A percentile compares a stretch with the other conserved stretches of the same genome.
Evolutionary conservation across 306 rosid genomes (phyloP).

Genomic region (Alnus glutinosa): DNA sequence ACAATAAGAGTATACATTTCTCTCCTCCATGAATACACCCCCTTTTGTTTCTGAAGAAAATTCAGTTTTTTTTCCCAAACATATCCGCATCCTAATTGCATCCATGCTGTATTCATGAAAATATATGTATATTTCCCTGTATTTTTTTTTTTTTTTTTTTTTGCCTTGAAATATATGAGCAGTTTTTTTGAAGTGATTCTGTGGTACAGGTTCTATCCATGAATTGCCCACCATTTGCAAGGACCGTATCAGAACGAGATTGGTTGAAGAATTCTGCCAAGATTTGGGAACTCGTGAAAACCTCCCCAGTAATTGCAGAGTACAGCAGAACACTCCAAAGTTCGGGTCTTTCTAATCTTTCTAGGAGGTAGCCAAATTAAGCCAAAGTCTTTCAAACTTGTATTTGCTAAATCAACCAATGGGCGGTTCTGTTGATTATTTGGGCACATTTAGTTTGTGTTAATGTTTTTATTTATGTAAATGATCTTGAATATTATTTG

Average conservation of each 20-base stretch:
- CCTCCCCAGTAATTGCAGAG: conserved; percentile 66
- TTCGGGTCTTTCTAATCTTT: conserved; percentile 71
- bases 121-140: too few species aligned
- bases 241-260: conserved; percentile 76
- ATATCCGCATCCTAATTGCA: neutral
- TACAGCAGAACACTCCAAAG: conserved; percentile 68
- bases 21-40: neutral
- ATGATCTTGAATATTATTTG: too few species aligned
- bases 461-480: too few species aligned
- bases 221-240: conserved; percentile 59
- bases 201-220: conserved; percentile 63
- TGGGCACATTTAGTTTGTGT: too few species aligned
- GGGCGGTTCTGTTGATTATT: neutral
- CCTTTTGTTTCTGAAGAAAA: neutral
- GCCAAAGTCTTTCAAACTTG: neutral
- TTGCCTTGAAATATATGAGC: neutral
- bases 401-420: conserved; percentile 11
- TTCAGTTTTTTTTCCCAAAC: neutral
- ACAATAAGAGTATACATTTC: neutral
- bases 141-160: neutral
- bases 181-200: conserved; percentile 6
- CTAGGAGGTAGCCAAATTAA: conserved; percentile 49
- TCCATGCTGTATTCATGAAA: too few species aligned
- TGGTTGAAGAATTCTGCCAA: conserved; percentile 87
- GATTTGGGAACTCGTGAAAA: conserved; percentile 83